Conservation (phyloP, 352 stramenopile species). For the Phytophthora lateralis region DNA sequence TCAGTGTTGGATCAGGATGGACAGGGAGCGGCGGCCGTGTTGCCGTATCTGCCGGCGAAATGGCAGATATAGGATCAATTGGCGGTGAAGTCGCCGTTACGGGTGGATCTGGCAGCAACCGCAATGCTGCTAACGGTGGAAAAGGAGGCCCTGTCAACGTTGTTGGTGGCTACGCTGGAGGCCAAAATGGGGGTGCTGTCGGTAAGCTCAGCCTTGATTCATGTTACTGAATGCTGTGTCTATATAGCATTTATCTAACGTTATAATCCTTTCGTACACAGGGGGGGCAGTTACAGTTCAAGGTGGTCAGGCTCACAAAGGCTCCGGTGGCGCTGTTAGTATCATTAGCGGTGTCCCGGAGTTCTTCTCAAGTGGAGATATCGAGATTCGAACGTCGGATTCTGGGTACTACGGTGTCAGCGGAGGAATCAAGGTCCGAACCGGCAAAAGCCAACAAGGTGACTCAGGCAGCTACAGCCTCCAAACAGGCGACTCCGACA, state of each 20-base stretch:
- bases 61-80: slow-evolving; percentile 40
- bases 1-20: slow-evolving; percentile 84
- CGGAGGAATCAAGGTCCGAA: slow-evolving; percentile 70
- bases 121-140: slow-evolving; percentile 49
- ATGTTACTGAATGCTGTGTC: neutral
- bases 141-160: slow-evolving; percentile 63
- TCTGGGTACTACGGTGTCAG: slow-evolving; percentile 70
- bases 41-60: slow-evolving; percentile 65
- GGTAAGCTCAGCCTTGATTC: slow-evolving; percentile 32
- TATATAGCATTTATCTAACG: slow-evolving; percentile 3
- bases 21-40: slow-evolving; percentile 86
- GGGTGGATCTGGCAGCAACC: slow-evolving; percentile 54
- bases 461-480: slow-evolving; percentile 66
- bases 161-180: slow-evolving; percentile 58
- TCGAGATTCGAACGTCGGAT: slow-evolving; percentile 69
- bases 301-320: slow-evolving; percentile 51
- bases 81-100: slow-evolving; percentile 60
- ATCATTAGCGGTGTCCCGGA: slow-evolving; percentile 48
- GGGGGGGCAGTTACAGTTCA: slow-evolving; percentile 49
- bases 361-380: slow-evolving; percentile 54
- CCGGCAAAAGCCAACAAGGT: slow-evolving; percentile 53
- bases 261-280: slow-evolving; percentile 19
- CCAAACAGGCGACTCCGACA: slow-evolving; percentile 61
- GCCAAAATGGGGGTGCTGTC: slow-evolving; percentile 43
- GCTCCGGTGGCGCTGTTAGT: slow-evolving; percentile 57